These are phyloP conservation scores for Chloranthus sessilifolius DNA, from an alignment of 164 flowering plant species.

Conservation along the genomic window DNA sequence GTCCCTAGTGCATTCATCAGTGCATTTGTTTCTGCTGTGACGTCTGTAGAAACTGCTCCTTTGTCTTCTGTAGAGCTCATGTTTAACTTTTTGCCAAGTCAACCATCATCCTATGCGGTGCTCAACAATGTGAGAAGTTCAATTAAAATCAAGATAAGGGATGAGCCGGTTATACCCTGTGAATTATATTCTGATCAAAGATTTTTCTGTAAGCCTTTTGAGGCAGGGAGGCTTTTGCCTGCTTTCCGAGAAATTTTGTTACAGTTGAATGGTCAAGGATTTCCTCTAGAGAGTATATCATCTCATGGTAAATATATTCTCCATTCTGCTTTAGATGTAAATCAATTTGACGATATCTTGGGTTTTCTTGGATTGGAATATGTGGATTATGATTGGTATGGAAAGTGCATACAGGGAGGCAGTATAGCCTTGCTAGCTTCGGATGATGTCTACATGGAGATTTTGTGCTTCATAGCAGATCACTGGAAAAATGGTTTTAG, in stretches of 20 bases:
- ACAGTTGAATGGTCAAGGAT: conserved; percentile 16
- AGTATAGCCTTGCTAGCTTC: conserved; percentile 5
- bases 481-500: background rate
- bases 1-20: conserved; percentile 18
- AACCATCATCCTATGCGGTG: conserved; percentile 3
- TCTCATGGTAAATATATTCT: conserved; percentile 8
- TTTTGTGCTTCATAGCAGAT: conserved; percentile 17
- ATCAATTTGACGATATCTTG: conserved; percentile 3
- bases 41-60: conserved; percentile 4
- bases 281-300: conserved; percentile 12
- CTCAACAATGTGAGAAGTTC: conserved; percentile 12
- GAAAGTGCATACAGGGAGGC: conserved; percentile 2
- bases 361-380: conserved; percentile 8
- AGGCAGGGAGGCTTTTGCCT: conserved; percentile 14
- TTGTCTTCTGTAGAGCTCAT: background rate
- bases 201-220: conserved; percentile 1
- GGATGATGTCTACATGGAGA: conserved; percentile 9
- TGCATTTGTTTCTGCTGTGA: conserved; percentile 17
- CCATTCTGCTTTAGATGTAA: background rate
- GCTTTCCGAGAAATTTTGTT: conserved; percentile 16
- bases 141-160: background rate
- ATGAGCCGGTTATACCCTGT: background rate
- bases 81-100: conserved; percentile 15
- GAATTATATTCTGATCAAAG: background rate
- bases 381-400: conserved; percentile 3